Conservation (phyloP, 192 early-diverging fungal species). For the Phlyctochytrium arcticum region DNA sequence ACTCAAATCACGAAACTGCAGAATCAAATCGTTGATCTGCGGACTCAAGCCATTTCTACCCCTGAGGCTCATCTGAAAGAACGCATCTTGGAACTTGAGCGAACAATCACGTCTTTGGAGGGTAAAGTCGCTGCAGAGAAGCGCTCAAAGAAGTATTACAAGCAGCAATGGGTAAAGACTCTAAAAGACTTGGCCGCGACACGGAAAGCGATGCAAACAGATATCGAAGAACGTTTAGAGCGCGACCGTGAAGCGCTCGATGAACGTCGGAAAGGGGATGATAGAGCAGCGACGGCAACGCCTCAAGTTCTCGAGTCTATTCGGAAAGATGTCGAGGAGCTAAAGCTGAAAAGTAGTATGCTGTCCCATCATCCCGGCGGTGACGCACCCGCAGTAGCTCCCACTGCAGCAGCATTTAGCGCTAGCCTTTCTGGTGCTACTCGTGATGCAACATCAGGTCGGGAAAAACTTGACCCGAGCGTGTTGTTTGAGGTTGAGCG, state of each 20-base stretch:
- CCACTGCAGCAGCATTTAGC: background rate
- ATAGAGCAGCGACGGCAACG: background rate
- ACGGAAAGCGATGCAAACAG: slow-evolving; percentile 13
- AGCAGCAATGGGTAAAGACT: slow-evolving; percentile 29
- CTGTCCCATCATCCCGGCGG: background rate
- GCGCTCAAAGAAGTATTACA: slow-evolving; percentile 35
- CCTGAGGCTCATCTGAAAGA: slow-evolving; percentile 16
- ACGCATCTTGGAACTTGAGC: slow-evolving; percentile 5
- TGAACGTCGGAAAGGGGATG: background rate
- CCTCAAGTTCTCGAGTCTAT: background rate
- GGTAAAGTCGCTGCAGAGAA: slow-evolving; percentile 27
- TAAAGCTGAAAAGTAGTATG: background rate
- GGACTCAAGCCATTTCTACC: slow-evolving; percentile 15
- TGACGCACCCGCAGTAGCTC: background rate
- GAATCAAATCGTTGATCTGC: slow-evolving; percentile 11
- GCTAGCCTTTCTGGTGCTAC: background rate
- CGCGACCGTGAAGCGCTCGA: slow-evolving; percentile 8
- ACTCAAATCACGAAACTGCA: slow-evolving; percentile 15
- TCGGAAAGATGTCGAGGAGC: slow-evolving; percentile 11
- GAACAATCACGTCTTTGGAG: slow-evolving; percentile 1
- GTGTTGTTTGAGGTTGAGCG: slow-evolving; percentile 35
- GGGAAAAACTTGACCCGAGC: slow-evolving; percentile 22
- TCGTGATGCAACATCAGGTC: background rate
- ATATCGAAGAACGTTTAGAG: slow-evolving; percentile 20
- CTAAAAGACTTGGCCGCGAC: slow-evolving; percentile 26